phyloP scores from a whole-genome alignment of 345 rosid genomes.

The Dovyalis caffra region DNA sequence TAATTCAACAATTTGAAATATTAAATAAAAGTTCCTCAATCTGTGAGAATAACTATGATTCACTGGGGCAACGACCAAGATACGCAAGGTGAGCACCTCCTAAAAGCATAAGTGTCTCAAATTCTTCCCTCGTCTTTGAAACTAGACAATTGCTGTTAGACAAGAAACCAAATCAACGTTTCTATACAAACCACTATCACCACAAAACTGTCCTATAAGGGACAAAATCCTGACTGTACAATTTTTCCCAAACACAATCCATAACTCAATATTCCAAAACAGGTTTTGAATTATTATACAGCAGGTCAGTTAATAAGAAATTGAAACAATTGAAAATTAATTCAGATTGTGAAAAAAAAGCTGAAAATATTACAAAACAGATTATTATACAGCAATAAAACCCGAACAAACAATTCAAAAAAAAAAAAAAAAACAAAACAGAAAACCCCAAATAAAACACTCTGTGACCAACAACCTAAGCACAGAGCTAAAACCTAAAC shows the following conservation, averaged over 20 bases:
- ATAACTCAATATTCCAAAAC: not conserved
- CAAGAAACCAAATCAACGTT: too few species aligned
- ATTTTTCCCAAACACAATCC: not conserved
- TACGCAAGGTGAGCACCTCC: not conserved
- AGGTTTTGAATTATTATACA: not conserved
- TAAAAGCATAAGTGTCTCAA: not conserved
- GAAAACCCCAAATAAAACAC: not conserved
- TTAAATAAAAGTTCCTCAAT: not conserved
- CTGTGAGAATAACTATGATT: not conserved
- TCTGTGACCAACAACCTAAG: too few species aligned
- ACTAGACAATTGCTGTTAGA: not conserved
- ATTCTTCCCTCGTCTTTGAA: not conserved
- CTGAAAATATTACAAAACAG: too few species aligned
- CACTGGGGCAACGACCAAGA: not conserved
- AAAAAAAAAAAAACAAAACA: not conserved
- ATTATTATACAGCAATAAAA: too few species aligned
- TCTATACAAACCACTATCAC: too few species aligned
- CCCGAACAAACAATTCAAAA: too few species aligned
- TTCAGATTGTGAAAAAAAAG: not conserved
- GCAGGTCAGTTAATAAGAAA: not conserved
- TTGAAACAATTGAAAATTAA: not conserved
- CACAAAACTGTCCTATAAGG: not conserved
- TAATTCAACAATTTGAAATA: not conserved
- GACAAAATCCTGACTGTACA: too few species aligned
- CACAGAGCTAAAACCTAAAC: not conserved